Evolutionary conservation across 345 rosid genomes (phyloP).

Genomic region (Limnanthes douglasii): DNA sequence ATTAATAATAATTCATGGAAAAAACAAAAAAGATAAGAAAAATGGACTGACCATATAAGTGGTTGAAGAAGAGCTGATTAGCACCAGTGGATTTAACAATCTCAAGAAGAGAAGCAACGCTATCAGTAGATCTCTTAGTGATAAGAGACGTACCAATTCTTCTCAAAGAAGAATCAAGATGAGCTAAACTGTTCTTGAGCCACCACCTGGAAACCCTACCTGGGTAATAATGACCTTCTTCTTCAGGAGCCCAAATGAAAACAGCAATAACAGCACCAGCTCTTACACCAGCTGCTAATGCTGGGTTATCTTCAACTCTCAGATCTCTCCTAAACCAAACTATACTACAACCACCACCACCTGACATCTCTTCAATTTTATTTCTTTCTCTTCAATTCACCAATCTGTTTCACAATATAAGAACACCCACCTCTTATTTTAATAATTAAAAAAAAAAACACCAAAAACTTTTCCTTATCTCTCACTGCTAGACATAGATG

Average conservation of each 20-base stretch:
- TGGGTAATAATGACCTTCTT: slow-evolving; percentile 76
- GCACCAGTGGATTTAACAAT: slow-evolving; percentile 85
- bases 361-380: slow-evolving; percentile 34
- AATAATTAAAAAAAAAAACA: not conserved
- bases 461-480: slow-evolving; percentile 5
- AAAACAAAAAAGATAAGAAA: slow-evolving; percentile 5
- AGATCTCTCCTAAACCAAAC: slow-evolving; percentile 99
- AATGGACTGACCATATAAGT: slow-evolving; percentile 66
- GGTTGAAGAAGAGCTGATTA: slow-evolving; percentile 90
- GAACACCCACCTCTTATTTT: slow-evolving; percentile 8
- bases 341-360: slow-evolving; percentile 63
- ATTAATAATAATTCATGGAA: too few species aligned
- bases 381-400: slow-evolving; percentile 9
- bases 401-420: slow-evolving; percentile 11
- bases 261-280: slow-evolving; percentile 72
- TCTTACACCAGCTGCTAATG: slow-evolving; percentile 84
- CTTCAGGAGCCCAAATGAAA: slow-evolving; percentile 92
- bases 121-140: slow-evolving; percentile 78
- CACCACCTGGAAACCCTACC: slow-evolving; percentile 99
- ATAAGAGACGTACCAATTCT: slow-evolving; percentile 76
- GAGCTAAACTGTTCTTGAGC: slow-evolving; percentile 89
- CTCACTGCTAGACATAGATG: slow-evolving; percentile 4
- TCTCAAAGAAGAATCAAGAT: slow-evolving; percentile 78
- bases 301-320: slow-evolving; percentile 92
- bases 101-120: slow-evolving; percentile 70